These are phyloP conservation scores for Zymoseptoria pseudotritici DNA, from an alignment of 2,329 filamentous ascomycete genomes.

Conservation along the genomic window DNA sequence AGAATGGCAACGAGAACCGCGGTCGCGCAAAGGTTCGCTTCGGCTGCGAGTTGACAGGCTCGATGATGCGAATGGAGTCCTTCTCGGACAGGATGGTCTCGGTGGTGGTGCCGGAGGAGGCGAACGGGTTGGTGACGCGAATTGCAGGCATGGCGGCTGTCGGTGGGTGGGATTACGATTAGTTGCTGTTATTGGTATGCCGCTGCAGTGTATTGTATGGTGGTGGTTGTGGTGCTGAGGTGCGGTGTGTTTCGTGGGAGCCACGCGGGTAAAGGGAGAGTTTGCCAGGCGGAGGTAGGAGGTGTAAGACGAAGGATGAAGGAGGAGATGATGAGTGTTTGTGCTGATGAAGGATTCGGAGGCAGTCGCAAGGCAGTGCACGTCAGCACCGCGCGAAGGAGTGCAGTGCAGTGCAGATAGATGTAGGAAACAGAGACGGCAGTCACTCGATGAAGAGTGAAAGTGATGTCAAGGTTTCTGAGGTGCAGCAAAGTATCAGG, in stretches of 20 bases:
- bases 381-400: background rate
- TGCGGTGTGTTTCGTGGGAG: background rate
- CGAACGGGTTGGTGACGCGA: constrained; percentile 53
- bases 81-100: constrained; percentile 47
- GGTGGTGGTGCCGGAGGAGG: constrained; percentile 43
- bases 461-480: background rate
- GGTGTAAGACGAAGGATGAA: background rate
- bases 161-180: constrained; percentile 21
- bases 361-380: background rate
- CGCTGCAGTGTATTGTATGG: background rate
- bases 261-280: background rate
- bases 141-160: constrained; percentile 51
- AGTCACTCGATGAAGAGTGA: background rate
- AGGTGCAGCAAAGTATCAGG: background rate
- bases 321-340: background rate
- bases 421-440: background rate
- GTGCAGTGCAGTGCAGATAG: background rate
- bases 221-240: background rate
- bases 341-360: background rate
- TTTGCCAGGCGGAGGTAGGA: background rate
- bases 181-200: constrained; percentile 14
- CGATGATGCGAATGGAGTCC: constrained; percentile 32
- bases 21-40: constrained; percentile 21
- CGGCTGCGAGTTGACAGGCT: constrained; percentile 11
- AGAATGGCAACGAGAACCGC: constrained; percentile 25